Evolutionary conservation across 106 monocot genomes (phyloP).

Genomic region (Platanthera zijinensis): DNA sequence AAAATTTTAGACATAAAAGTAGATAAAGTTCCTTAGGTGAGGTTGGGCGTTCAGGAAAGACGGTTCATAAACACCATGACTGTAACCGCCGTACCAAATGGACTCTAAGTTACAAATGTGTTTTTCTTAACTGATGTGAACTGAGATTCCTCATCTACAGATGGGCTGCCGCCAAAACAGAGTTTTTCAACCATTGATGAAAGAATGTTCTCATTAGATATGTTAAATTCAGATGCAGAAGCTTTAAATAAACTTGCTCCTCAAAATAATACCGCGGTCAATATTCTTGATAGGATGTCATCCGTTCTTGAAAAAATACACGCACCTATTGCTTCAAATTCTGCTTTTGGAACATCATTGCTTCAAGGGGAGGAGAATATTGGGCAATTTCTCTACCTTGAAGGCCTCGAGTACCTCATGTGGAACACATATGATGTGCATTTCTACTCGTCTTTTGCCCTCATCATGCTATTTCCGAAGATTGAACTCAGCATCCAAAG

Average conservation of each 20-base stretch:
- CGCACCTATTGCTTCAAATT: slow-evolving; percentile 29
- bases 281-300: slow-evolving; percentile 65
- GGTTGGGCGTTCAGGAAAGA: too few species aligned
- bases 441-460: slow-evolving; percentile 84
- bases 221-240: slow-evolving; percentile 11
- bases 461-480: slow-evolving; percentile 64
- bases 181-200: slow-evolving; percentile 47
- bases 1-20: too few species aligned
- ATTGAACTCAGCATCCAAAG: slow-evolving; percentile 62
- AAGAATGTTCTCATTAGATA: slow-evolving; percentile 58
- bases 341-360: slow-evolving; percentile 59
- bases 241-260: background rate
- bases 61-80: background rate
- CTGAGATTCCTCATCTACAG: slow-evolving; percentile 24
- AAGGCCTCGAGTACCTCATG: slow-evolving; percentile 93
- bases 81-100: too few species aligned
- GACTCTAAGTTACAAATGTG: background rate
- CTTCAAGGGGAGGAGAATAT: slow-evolving; percentile 81
- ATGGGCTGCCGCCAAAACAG: slow-evolving; percentile 64
- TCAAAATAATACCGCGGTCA: slow-evolving; percentile 24
- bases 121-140: background rate
- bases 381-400: slow-evolving; percentile 88
- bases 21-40: too few species aligned
- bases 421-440: slow-evolving; percentile 99
- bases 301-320: slow-evolving; percentile 39